Percentiles rank a stretch among this genome's conserved stretches.
These are phyloP conservation scores for Amoebophrya sp. DNA, from an alignment of 169 alveolate genomes.

Conservation along the genomic window DNA sequence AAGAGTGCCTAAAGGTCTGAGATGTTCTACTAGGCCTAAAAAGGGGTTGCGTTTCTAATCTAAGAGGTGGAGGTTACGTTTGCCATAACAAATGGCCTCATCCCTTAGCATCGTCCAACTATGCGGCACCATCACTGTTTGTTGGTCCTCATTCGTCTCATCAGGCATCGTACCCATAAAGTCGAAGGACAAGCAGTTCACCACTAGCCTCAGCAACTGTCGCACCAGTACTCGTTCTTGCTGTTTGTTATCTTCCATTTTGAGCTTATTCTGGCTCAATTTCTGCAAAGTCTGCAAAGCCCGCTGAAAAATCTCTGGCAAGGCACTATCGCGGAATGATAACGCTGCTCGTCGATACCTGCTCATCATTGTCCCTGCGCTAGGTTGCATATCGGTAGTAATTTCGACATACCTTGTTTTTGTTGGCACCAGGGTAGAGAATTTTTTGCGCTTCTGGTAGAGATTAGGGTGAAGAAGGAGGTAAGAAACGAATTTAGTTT, in stretches of 20 bases:
- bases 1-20: no score
- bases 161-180: slow-evolving; percentile 86
- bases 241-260: background rate
- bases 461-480: no score
- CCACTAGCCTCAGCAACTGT: slow-evolving; percentile 75
- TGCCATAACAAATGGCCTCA: slow-evolving; percentile 72
- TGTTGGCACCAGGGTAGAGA: no score
- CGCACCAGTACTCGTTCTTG: slow-evolving; percentile 66
- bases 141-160: slow-evolving; percentile 83
- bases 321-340: slow-evolving; percentile 77
- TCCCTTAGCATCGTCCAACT: slow-evolving; percentile 76
- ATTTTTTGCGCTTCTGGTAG: no score
- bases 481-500: no score
- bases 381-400: slow-evolving; percentile 69
- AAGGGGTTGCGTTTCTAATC: no score
- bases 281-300: slow-evolving; percentile 54
- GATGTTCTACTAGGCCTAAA: no score
- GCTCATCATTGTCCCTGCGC: slow-evolving; percentile 46
- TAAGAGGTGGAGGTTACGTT: no score
- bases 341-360: slow-evolving; percentile 67
- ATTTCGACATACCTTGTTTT: slow-evolving; percentile 55
- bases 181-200: slow-evolving; percentile 76
- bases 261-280: slow-evolving; percentile 12
- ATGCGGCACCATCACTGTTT: slow-evolving; percentile 85
- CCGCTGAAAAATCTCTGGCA: slow-evolving; percentile 74